Evolutionary conservation across 306 rosid species (phyloP), one percentile per base, ranked within the genome.

Genomic region (Fragaria vesca): DNA sequence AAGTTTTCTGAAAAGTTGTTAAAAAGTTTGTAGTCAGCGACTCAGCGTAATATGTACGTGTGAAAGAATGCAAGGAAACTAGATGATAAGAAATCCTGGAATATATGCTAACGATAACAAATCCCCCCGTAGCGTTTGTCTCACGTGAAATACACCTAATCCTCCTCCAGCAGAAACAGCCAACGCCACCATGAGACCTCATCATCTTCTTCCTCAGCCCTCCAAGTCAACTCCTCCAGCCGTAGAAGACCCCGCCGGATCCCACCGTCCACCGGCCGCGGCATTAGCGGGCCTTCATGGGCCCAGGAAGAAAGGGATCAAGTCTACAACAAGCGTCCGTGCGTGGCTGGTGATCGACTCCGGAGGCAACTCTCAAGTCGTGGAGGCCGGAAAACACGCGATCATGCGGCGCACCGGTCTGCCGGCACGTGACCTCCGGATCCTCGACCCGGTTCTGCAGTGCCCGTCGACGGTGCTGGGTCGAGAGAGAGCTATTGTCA

Each of bases 341-440:
- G 54, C 54, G 6, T 50, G 20, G 98, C 88, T 94, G 12, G 73
- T 92, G 0, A 65, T 94, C 1, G 95, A 94, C 81, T 81, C 86
- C 0, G 78, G 60, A 2, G 97, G 98, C 0, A 84, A 83, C 18
- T 81, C 90, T 1, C 89, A 94, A 77, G 90, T 92, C n/a, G 84
- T 92, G 20, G 97, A 94, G 77, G 98, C 84, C 1, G 98, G 98
- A 2, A 94, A 94, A 75, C 98, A 92, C 66, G 82, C 93, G 5
- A 90, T 94, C 85, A 94, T 94, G 98, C 84, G 97, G 11, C 90
- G 97, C 1, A 92, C 97, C 3, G 97, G 98, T 0, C 85, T 94
- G 13, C 98, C 98, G 0, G 97, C 95, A 0, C 92, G 97, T 9
- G 97, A 94, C 78, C 97, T 94, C 8, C 91, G 98, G 21, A 94